Evolutionary conservation across 371 early-diverging fungal species (phyloP), one percentile per base, ranked within the genome.

Genomic region (Mortierella sp.): DNA sequence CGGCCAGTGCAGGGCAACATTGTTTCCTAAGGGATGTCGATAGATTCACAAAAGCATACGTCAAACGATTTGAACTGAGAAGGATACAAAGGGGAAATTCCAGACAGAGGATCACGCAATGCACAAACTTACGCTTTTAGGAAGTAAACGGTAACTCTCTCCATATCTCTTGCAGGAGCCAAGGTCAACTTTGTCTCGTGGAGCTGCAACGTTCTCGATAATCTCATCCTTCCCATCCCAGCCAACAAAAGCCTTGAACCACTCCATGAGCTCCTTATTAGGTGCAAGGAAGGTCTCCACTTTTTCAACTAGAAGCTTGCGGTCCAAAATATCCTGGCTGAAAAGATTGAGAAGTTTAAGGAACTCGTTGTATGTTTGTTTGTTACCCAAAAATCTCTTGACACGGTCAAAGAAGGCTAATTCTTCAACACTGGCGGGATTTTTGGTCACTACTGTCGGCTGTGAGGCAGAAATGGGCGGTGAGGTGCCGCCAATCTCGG

Each of bases 161-260:
- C 95, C 93, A 10, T 86, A 86, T 37, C 88, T 73, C 16, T 87
- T 84, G 66, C 90, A 90, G 40, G 85, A 85, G 22, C 86, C 83
- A 26, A 93, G 75, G 74, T 94, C 94, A 1, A 93, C 84, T 64
- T 92, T 91, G 51, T 92, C 88, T 43, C 86, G 76, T 6, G 78
- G 78, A 14, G 77, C 81, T 0, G 88, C 87, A 11, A 86, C 83
- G 45, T 87, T 86, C 61, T 84, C 85, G 22, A 86, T 83, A 58
- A 90, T 81, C 24, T 88, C 87, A 51, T 87, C 84, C 66, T 86
- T 86, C 40, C 77, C 93, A 55, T 97, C 93, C 86, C 94, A 96
- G 43, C 96, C 97, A n/a, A 99, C 93, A 86, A 95, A 96, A 58
- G 87, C 87, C 86, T 97, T 98, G 85, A 99, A 98, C 94, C 95